Conservation (phyloP, 495 filamentous ascomycete genomes). For the Acidiella bohemica region DNA sequence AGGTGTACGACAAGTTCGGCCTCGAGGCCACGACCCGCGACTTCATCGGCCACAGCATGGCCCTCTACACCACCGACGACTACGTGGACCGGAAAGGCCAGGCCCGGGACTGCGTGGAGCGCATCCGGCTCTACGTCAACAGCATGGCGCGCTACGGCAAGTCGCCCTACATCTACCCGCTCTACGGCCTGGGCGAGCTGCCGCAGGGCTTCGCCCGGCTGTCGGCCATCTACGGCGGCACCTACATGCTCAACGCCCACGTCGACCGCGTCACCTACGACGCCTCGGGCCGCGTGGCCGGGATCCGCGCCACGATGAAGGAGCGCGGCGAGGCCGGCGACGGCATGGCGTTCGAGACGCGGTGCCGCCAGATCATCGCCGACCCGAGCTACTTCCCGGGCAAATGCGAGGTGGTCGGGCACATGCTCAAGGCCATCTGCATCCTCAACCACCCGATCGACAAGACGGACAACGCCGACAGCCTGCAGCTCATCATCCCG, state of each 20-base stretch:
- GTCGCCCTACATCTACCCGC: constrained; percentile 97
- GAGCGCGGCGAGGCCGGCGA: constrained; percentile 60
- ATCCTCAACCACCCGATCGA: constrained; percentile 90
- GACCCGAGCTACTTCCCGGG: constrained; percentile 93
- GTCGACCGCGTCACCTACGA: constrained; percentile 80
- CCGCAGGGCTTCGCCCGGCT: constrained; percentile 96
- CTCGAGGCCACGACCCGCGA: constrained; percentile 85
- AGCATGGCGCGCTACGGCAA: constrained; percentile 97
- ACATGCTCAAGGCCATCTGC: constrained; percentile 92
- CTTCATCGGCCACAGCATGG: constrained; percentile 97
- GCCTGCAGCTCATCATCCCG: constrained; percentile 90
- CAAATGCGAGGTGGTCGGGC: constrained; percentile 74
- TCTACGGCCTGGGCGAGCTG: constrained; percentile 93
- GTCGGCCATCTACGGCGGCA: constrained; percentile 95
- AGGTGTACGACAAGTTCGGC: constrained; percentile 94
- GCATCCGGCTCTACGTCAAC: constrained; percentile 92
- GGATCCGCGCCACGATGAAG: constrained; percentile 95
- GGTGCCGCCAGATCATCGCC: constrained; percentile 87
- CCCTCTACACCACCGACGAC: constrained; percentile 75
- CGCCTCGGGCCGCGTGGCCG: constrained; percentile 63
- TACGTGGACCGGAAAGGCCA: constrained; percentile 62
- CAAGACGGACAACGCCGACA: constrained; percentile 78
- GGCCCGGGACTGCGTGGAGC: constrained; percentile 77
- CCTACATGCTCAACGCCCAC: constrained; percentile 95
- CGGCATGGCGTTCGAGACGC: constrained; percentile 87